Conservation (phyloP, 768 basidiomycete genomes). For the Pisolithus albus region DNA sequence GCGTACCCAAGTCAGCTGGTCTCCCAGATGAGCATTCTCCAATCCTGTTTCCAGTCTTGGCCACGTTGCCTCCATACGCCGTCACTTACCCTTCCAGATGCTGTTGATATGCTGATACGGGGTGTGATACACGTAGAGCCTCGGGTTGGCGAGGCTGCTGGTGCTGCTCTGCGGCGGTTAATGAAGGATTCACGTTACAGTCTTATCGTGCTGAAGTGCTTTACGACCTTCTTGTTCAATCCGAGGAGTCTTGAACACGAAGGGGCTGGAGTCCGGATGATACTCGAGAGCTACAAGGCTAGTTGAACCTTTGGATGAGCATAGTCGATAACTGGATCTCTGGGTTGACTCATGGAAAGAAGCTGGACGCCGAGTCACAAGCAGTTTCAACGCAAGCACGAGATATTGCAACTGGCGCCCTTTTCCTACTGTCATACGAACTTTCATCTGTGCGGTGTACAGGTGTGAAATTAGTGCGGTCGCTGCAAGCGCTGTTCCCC, state of each 20-base stretch:
- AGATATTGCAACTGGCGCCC: slow-evolving; percentile 62
- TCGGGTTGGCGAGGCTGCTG: slow-evolving; percentile 59
- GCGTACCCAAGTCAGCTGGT: slow-evolving; percentile 58
- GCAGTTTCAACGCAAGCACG: slow-evolving; percentile 40
- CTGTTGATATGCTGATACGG: slow-evolving; percentile 71
- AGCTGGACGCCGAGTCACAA: slow-evolving; percentile 35
- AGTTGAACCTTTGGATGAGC: slow-evolving; percentile 64
- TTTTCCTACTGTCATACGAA: slow-evolving; percentile 69
- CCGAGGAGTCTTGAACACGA: slow-evolving; percentile 57
- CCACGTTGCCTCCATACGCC: slow-evolving; percentile 68
- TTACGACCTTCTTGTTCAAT: slow-evolving; percentile 69
- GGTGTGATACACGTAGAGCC: slow-evolving; percentile 87
- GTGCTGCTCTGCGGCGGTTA: slow-evolving; percentile 62
- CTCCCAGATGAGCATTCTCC: slow-evolving; percentile 64
- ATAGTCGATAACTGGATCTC: slow-evolving; percentile 66
- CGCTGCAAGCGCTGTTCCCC: slow-evolving; percentile 43
- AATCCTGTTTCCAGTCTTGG: slow-evolving; percentile 76
- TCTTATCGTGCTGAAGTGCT: slow-evolving; percentile 52
- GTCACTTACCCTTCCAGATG: slow-evolving; percentile 46
- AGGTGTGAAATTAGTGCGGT: slow-evolving; percentile 60
- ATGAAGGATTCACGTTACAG: slow-evolving; percentile 55
- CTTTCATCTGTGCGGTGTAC: slow-evolving; percentile 42
- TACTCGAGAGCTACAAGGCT: slow-evolving; percentile 63
- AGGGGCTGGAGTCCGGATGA: slow-evolving; percentile 52
- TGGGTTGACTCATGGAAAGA: slow-evolving; percentile 36